A percentile compares a stretch with the other conserved stretches of the same genome.
These are phyloP conservation scores for Lepidium africanum DNA, from an alignment of 345 rosid species.

Conservation along the genomic window DNA sequence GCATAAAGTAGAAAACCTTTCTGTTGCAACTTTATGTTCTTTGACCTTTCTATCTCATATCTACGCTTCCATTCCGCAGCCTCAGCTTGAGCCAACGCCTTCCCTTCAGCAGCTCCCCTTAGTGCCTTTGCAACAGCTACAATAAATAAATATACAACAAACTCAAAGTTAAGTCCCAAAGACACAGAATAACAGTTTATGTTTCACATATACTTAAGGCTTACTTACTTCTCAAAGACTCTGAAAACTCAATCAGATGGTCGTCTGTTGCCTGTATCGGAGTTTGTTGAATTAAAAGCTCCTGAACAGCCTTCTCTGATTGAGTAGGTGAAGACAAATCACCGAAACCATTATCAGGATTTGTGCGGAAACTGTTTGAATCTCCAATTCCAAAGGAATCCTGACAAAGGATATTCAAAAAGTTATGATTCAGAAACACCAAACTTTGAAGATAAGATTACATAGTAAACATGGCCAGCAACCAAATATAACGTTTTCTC, in stretches of 20 bases:
- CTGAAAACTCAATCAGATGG: conserved; percentile 91
- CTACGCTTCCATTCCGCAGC: conserved; percentile 98
- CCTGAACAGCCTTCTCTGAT: conserved; percentile 89
- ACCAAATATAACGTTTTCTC: background rate
- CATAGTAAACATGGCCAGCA: background rate
- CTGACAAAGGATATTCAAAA: conserved; percentile 17
- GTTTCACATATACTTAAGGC: conserved; percentile 3
- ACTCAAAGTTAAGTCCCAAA: background rate
- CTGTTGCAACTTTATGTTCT: conserved; percentile 38
- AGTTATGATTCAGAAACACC: background rate
- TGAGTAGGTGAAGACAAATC: conserved; percentile 45
- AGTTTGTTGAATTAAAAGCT: conserved; percentile 63
- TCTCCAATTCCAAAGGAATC: conserved; percentile 49
- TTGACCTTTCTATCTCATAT: conserved; percentile 74
- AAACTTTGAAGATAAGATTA: background rate
- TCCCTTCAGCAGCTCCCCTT: conserved; percentile 93
- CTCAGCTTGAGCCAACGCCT: conserved; percentile 96
- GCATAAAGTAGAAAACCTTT: conserved; percentile 41
- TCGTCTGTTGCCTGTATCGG: conserved; percentile 72
- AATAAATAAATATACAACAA: background rate
- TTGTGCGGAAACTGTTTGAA: conserved; percentile 33
- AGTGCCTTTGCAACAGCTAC: conserved; percentile 97
- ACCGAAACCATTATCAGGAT: conserved; percentile 40
- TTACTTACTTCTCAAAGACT: conserved; percentile 95
- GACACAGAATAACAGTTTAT: conserved; percentile 7